These are phyloP conservation scores for Cicer arietinum DNA, from an alignment of 306 rosid genomes.

Conservation along the genomic window DNA sequence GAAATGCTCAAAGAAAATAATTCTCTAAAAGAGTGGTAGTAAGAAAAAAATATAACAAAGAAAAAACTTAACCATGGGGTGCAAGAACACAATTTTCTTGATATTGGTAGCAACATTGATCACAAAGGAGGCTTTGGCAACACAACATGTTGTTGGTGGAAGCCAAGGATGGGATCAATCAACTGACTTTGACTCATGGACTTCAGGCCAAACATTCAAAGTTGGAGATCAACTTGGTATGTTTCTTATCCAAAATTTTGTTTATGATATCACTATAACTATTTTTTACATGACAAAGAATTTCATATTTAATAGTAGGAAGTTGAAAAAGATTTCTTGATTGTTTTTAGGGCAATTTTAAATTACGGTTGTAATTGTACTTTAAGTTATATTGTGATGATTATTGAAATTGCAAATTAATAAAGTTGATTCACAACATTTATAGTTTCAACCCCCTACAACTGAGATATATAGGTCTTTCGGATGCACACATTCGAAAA, in stretches of 20 bases:
- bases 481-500: too few species aligned
- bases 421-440: too few species aligned
- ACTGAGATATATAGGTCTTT: too few species aligned
- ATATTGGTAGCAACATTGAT: conserved; percentile 52
- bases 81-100: conserved; percentile 54
- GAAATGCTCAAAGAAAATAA: conserved; percentile 22
- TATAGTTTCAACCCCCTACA: too few species aligned
- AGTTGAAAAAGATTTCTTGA: background rate
- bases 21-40: conserved; percentile 14
- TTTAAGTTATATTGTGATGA: background rate
- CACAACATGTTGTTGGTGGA: conserved; percentile 80
- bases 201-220: conserved; percentile 69
- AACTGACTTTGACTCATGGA: conserved; percentile 76
- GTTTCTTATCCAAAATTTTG: background rate
- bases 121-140: conserved; percentile 54
- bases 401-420: background rate
- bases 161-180: conserved; percentile 90
- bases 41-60: background rate
- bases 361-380: background rate
- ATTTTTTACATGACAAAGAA: background rate
- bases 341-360: background rate
- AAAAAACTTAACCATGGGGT: conserved; percentile 55
- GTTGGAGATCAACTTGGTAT: conserved; percentile 91
- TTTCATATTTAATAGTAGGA: background rate
- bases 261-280: background rate